phyloP scores from a whole-genome alignment of 202 grass and related monocot species.

The Panicum hallii region DNA sequence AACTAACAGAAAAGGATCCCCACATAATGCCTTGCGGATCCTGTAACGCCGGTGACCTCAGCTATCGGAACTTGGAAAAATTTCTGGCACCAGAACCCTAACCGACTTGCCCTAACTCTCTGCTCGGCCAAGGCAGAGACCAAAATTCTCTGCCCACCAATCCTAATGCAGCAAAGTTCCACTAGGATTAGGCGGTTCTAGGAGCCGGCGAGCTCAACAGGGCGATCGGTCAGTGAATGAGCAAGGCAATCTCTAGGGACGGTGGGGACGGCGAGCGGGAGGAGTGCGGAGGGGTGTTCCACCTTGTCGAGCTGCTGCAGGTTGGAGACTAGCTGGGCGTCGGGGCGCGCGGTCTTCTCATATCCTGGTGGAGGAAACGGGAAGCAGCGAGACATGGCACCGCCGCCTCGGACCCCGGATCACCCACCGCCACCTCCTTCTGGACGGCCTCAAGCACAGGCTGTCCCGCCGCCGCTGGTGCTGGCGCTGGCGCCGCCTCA shows the following conservation, averaged over 20 bases:
- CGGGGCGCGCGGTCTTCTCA: constrained; percentile 60
- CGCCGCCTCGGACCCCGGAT: constrained; percentile 64
- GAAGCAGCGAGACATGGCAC: constrained; percentile 84
- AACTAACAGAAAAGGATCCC: background rate
- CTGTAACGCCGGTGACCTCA: background rate
- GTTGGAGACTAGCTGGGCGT: constrained; percentile 50
- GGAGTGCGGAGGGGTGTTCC: background rate
- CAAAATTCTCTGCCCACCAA: background rate
- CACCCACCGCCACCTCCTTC: constrained; percentile 32
- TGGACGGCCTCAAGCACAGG: constrained; percentile 10
- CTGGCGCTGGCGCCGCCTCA: background rate
- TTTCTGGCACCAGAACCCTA: background rate
- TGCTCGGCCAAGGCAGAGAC: background rate
- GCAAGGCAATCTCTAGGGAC: background rate
- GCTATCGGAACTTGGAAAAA: background rate
- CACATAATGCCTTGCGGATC: background rate
- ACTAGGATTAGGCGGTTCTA: background rate
- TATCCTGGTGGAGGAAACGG: constrained; percentile 73
- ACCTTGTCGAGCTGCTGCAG: constrained; percentile 60
- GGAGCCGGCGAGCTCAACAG: background rate
- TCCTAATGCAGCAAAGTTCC: background rate
- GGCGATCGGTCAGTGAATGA: background rate
- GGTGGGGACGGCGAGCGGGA: background rate
- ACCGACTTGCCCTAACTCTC: background rate
- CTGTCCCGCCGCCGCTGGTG: background rate